Evolutionary conservation across 805 yeast genomes (phyloP).

Genomic region (Sugiyamaella floridensis): DNA sequence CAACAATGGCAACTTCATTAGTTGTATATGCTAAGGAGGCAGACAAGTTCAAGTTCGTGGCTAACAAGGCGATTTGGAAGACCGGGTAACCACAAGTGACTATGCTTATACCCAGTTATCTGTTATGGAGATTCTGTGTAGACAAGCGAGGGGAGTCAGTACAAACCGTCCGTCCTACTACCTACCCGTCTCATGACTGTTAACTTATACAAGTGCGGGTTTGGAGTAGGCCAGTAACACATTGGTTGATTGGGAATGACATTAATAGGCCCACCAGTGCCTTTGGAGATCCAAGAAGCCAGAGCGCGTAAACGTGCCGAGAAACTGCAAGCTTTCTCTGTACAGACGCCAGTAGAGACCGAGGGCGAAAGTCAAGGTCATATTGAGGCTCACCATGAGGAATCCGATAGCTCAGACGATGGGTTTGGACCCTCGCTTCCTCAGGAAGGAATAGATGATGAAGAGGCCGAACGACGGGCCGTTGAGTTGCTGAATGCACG

Average conservation of each 20-base stretch:
- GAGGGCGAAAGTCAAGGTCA: not conserved
- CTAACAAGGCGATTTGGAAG: not conserved
- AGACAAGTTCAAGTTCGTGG: not conserved
- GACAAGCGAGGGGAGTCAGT: too few relatives aligned
- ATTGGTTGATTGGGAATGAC: not conserved
- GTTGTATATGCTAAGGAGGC: not conserved
- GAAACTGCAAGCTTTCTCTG: not conserved
- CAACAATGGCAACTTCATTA: not conserved
- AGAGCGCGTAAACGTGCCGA: conserved; percentile 2
- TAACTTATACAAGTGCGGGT: too few relatives aligned
- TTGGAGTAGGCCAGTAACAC: too few relatives aligned
- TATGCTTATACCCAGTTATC: not conserved
- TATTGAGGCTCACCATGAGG: conserved; percentile 1
- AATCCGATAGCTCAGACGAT: conserved; percentile 5
- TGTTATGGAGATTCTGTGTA: too few relatives aligned
- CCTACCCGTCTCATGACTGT: not conserved
- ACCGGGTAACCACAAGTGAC: not conserved
- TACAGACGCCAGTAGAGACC: too few relatives aligned
- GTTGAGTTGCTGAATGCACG: conserved; percentile 10
- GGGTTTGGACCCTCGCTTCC: conserved; percentile 19
- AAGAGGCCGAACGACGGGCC: conserved; percentile 15
- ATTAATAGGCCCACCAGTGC: conserved; percentile 18
- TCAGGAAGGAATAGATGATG: conserved; percentile 1
- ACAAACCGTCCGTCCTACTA: not conserved
- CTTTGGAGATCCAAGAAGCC: conserved; percentile 12